phyloP scores from a whole-genome alignment of 2,329 filamentous ascomycete species.

The Boeremia lycopersici region DNA sequence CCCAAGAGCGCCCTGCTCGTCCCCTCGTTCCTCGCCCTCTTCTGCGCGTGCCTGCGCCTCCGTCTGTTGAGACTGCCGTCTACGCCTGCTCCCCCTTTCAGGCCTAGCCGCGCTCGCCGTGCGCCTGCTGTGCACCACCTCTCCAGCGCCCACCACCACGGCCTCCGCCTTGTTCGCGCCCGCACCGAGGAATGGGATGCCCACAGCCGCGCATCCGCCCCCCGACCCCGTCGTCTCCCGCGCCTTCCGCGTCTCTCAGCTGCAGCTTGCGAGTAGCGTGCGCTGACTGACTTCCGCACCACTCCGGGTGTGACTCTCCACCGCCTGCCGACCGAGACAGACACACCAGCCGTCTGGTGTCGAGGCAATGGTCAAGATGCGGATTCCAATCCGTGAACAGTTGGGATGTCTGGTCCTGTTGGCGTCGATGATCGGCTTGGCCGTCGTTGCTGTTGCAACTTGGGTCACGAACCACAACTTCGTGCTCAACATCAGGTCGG shows the following conservation, averaged over 20 bases:
- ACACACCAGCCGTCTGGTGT: conserved; percentile 1
- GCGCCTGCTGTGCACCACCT: conserved; percentile 16
- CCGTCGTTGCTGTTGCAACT: conserved; percentile 79
- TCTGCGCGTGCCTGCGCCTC: conserved; percentile 17
- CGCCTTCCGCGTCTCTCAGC: conserved; percentile 15
- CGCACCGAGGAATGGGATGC: conserved; percentile 37
- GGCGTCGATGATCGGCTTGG: conserved; percentile 74
- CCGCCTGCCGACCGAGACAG: not conserved
- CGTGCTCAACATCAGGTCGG: conserved; percentile 13
- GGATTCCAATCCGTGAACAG: conserved; percentile 87
- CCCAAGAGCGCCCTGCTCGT: conserved; percentile 28
- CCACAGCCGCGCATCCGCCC: conserved; percentile 15
- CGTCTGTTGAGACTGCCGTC: conserved; percentile 9
- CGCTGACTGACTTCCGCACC: conserved; percentile 24
- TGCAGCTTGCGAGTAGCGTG: conserved; percentile 19
- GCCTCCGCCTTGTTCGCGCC: not conserved
- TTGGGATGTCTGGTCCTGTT: conserved; percentile 79
- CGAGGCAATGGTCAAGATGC: conserved; percentile 63
- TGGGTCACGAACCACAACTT: conserved; percentile 47
- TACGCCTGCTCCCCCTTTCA: conserved; percentile 18
- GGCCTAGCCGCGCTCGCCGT: conserved; percentile 23
- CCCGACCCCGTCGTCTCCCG: conserved; percentile 20
- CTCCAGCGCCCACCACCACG: not conserved
- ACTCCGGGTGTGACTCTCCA: conserved; percentile 8
- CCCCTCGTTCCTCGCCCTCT: conserved; percentile 19